Base-by-base conservation (phyloP, 352 stramenopile species). In the Hyaloperonospora arabidopsidis region DNA sequence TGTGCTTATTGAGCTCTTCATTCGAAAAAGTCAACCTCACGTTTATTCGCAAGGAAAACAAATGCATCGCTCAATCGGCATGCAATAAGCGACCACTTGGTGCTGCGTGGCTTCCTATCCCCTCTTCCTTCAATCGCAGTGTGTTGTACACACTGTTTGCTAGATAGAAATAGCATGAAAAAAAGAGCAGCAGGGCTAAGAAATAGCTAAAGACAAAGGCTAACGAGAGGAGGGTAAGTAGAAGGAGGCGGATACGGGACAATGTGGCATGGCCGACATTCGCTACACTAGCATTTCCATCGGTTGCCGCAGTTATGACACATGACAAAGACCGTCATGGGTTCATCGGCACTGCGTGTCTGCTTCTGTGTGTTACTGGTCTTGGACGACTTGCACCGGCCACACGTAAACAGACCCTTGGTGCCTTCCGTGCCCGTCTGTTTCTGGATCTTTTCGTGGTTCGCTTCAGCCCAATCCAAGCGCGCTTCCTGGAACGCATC, bases 351-450 rank as follows among this genome's bases (percentile, higher is more conserved):
- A 79, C 87, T 97, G 60, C 94, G 87, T 28, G 95, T 98, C 75
- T 98, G 95, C 65, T 98, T 98, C 74, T 98, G 92, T 59, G 89
- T 97, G 76, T 97, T 97, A 55, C 87, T 97, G 25, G 93, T 98
- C 67, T 98, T 97, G 49, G 81, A 87, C 36, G 84, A 97, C 65
- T 98, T 97, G 75, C 95, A 98, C 58, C 89, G 77, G 52, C 89
- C 86, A 67, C 95, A 98, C 56, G 83, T 90, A 59, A 93, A 94
- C 35, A 94, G 65, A 11, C 82, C 82, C 63, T 88, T 88, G 46
- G 71, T 74, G 54, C 87, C 66, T 55, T 80, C 70, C 1, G 65
- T 70, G 28, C 87, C 87, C 32, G 79, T 93, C 66, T 93, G 80
- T 57, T 95, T 92, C 64, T 96, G 91, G 64, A 96, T 95, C 57